Evolutionary conservation across 208 protist genomes (phyloP), one percentile per base, ranked within the genome.

Genomic region (Wallacemonas sp.): DNA sequence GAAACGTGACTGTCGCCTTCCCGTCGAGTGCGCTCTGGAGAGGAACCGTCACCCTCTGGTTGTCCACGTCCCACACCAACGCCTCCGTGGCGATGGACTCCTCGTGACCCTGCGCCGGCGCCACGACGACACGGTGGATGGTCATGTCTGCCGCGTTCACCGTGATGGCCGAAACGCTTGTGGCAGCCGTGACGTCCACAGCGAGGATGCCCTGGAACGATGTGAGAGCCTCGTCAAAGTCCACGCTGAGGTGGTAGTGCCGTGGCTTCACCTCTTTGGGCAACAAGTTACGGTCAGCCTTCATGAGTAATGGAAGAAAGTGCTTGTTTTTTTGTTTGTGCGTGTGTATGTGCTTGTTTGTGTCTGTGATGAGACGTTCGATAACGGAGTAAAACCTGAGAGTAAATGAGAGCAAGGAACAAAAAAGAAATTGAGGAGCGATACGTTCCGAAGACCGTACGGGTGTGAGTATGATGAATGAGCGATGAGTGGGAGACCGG

Each of bases 161-260:
- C n/a, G 75, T 81, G 48, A 95, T 88, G 23, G 55, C 65, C 23
- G 33, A 55, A 23, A 78, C 72, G 5, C 62, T 32, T 30, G 8
- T 14, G 39, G 44, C 32, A 12, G 64, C 67, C 14, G 26, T 65
- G 6, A 93, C 32, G 17, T 84, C 41, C 46, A 95, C 90, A 11
- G 61, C 67, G 29, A 95, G 85, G 24, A 64, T 56, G 9, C 85
- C 87, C 3, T 44, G 36, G 68, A 93, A 95, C n/a, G 39, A 63
- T 17, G 74, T 78, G 56, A 90, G 87, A 2, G 39, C 36, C 16
- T 60, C 49, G 11, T 83, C 78, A 26, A 95, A 83, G 34, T 92
- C 78, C 27, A 95, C 72, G 61, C 68, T 57, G 1, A 95, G 54
- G 30, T 83, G 81, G 57, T 95, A 95, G 67, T 88, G 71, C 14